Base-by-base conservation (phyloP, 208 protist genomes). In the Wallacemonas rigidus region DNA sequence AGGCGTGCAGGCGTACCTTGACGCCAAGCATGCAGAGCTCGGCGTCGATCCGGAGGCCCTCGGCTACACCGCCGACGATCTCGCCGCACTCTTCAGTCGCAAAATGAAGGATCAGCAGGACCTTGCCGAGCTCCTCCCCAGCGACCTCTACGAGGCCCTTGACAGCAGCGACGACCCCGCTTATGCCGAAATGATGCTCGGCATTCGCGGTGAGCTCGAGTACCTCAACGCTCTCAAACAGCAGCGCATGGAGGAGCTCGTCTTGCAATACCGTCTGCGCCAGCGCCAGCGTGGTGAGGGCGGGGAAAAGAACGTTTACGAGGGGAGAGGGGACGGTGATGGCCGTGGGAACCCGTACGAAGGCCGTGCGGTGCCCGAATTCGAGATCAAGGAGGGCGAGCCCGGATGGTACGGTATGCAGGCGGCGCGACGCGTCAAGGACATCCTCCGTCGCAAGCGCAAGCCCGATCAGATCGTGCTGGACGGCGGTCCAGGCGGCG, bases 361-460 rank as follows among this genome's bases (percentile, higher is more conserved):
- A 54, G 74, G 76, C 50, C 68, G 73, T 11, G 81, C 82, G 9
- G 76, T 82, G 12, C 76, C 82, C 41, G 80, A 80, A 69, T 88
- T 92, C 63, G 76, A 75, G 12, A 82, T 92, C n/a, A 88, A 87
- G 65, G 73, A 74, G 17, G 86, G 83, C 3, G 80, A 57, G 8
- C 67, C 87, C 15, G 82, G 73, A 38, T 88, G 83, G 87, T 92
- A 92, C 70, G 87, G 87, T 53, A 92, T 92, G 83, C 81, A 88
- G 70, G 83, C 87, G 7, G 77, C 83, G 48, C 84, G 85, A 64
- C 87, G 87, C 9, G 83, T 92, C n/a, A 81, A 81, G 38, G 71
- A 86, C 64, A 92, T 92, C 60, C 71, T 92, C 43, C 83, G 81
- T 35, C 83, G 87, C 15, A 70, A 79, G 51, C 72, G 70, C 14